Percentiles rank a stretch among this genome's conserved stretches.
Conservation (phyloP, 1,284 basidiomycete species). For the Sparassis latifolia region DNA sequence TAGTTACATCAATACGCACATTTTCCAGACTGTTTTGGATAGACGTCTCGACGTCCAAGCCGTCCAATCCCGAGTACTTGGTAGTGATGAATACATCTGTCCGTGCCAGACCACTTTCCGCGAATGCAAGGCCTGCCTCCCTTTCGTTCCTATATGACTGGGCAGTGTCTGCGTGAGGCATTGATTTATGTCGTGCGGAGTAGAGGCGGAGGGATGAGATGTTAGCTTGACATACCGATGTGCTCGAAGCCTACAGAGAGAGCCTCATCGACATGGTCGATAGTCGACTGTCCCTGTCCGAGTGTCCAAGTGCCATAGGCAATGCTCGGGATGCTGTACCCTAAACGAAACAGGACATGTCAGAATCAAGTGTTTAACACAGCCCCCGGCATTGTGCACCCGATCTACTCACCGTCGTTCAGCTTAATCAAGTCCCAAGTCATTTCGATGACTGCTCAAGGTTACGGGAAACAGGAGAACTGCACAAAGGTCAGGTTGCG, state of each 20-base stretch:
- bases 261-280: slow-evolving; percentile 24
- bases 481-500: not conserved
- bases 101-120: slow-evolving; percentile 28
- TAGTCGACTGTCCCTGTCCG: slow-evolving; percentile 33
- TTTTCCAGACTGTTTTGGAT: slow-evolving; percentile 25
- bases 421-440: slow-evolving; percentile 40
- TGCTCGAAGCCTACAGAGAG: slow-evolving; percentile 25
- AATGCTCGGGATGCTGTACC: slow-evolving; percentile 40
- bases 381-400: not conserved
- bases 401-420: slow-evolving; percentile 41
- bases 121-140: slow-evolving; percentile 32
- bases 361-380: not conserved
- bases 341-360: slow-evolving; percentile 20
- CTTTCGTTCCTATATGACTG: slow-evolving; percentile 34
- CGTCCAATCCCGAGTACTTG: slow-evolving; percentile 50
- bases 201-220: not conserved
- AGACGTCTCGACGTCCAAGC: slow-evolving; percentile 24
- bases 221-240: slow-evolving; percentile 15
- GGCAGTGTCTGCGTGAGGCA: slow-evolving; percentile 20
- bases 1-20: slow-evolving; percentile 11
- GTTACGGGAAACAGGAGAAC: no score
- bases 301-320: slow-evolving; percentile 50
- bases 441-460: slow-evolving; percentile 27
- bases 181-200: not conserved
- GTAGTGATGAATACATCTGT: slow-evolving; percentile 37